Evolutionary conservation across 2,329 filamentous ascomycete genomes (phyloP), one percentile per base, ranked within the genome.

Genomic region (Diaporthe sp.): DNA sequence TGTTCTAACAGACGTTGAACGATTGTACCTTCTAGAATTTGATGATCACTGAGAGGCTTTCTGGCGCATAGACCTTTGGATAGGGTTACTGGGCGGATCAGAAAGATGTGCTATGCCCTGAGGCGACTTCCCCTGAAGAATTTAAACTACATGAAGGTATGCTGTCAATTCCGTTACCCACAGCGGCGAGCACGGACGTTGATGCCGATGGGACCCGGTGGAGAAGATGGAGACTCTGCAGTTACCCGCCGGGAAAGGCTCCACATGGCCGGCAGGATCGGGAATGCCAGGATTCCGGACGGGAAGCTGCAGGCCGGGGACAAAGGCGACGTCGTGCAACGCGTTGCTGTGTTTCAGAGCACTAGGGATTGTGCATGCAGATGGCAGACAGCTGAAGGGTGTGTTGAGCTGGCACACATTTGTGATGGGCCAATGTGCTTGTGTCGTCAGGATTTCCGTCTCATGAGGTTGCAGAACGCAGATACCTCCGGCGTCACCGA

Each of bases 241-340:
- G 63, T 53, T 12, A 53, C 20, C 47, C 47, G 47, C 44, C 63
- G 31, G 31, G 63, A 17, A 28, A 34, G 47, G 57, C 34, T 28
- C 31, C 63, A 39, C 47, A 25, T 53, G 12, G 31, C 44, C 63
- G 63, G 63, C 44, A 67, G 63, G 44, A 67, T 51, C 44, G 44
- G 63, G 31, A 67, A 25, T 51, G 44, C 63, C 63, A 34, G 63
- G 42, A 49, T 51, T 28, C 61, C 42, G 42, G 25, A 28, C 63
- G 63, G 63, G 63, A 53, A 53, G 47, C 31, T 53, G 44, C 63
- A 68, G 63, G 10, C n/a, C 60, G 31, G n/a, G 60, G 34, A 68
- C 47, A 39, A n/a, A 53, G 44, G n/a, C 63, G 31, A 53, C 44
- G 63, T 39, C 28, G 47, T 68, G 63, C 63, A 25, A 25, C 31